Evolutionary conservation across 78 protist species (phyloP).

Genomic region (Guillardia theta): DNA sequence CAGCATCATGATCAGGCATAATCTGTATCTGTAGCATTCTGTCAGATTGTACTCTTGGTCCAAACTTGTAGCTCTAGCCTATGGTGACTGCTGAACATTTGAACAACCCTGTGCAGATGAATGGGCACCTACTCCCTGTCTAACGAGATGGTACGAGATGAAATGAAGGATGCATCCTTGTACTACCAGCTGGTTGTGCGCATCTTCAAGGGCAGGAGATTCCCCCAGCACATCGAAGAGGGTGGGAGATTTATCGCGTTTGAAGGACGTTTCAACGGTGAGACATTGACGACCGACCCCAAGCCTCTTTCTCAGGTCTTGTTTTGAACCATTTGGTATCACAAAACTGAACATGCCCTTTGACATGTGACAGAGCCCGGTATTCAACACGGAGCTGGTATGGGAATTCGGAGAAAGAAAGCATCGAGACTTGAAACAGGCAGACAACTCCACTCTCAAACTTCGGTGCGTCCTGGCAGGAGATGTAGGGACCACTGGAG

Average conservation of each 20-base stretch:
- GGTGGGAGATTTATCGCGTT: not conserved
- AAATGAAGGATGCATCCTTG: too few relatives aligned
- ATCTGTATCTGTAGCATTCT: too few relatives aligned
- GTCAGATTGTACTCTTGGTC: too few relatives aligned
- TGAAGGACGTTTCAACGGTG: not conserved
- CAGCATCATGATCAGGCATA: too few relatives aligned
- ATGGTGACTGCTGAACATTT: too few relatives aligned
- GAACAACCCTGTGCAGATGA: too few relatives aligned
- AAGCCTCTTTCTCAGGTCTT: not conserved
- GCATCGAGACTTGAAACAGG: not conserved
- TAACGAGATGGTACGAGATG: too few relatives aligned
- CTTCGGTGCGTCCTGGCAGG: not conserved
- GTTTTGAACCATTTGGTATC: too few relatives aligned
- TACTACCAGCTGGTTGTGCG: not conserved
- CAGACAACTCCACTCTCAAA: not conserved
- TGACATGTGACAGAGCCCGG: too few relatives aligned
- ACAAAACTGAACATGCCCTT: too few relatives aligned
- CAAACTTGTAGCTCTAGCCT: too few relatives aligned
- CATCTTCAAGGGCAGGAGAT: not conserved
- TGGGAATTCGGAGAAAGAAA: not conserved
- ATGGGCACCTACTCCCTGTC: too few relatives aligned
- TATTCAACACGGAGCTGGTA: slow-evolving; percentile 2
- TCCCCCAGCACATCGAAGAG: not conserved
- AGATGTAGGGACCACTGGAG: not conserved
- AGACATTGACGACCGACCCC: not conserved